Evolutionary conservation across 495 filamentous ascomycete species (phyloP).

Genomic region (Hapsidospora chrysogenum): DNA sequence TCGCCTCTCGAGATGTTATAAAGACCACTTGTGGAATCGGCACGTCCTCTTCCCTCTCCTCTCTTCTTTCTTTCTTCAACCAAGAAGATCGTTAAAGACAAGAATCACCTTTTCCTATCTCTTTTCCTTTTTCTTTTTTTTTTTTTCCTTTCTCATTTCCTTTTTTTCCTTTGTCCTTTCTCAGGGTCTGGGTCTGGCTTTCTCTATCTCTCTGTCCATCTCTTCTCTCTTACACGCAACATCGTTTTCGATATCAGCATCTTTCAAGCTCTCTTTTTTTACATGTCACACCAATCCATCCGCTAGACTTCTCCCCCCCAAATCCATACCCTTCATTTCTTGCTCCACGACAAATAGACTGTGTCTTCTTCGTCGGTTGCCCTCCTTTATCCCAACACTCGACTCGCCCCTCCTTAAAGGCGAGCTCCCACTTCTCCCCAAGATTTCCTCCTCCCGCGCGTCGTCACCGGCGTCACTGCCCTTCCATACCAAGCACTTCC

Average conservation of each 20-base stretch:
- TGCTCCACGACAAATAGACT: background rate
- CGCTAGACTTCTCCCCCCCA: background rate
- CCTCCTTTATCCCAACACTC: background rate
- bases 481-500: conserved; percentile 10
- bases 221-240: conserved; percentile 8
- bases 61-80: conserved; percentile 3
- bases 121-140: conserved; percentile 11
- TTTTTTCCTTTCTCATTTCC: conserved; percentile 10
- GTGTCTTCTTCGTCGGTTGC: background rate
- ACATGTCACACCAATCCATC: background rate
- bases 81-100: background rate
- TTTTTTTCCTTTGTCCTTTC: conserved; percentile 6
- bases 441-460: conserved; percentile 10
- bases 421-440: no score
- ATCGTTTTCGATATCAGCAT: no score
- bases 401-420: background rate
- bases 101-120: conserved; percentile 7
- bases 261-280: background rate
- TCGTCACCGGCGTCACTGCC: conserved; percentile 9
- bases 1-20: no score
- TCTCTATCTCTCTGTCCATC: conserved; percentile 7
- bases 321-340: background rate
- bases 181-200: conserved; percentile 7
- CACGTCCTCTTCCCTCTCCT: background rate
- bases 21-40: background rate